Base-by-base conservation (phyloP, 2,329 filamentous ascomycete genomes). In the Pyrenochaeta sp. region DNA sequence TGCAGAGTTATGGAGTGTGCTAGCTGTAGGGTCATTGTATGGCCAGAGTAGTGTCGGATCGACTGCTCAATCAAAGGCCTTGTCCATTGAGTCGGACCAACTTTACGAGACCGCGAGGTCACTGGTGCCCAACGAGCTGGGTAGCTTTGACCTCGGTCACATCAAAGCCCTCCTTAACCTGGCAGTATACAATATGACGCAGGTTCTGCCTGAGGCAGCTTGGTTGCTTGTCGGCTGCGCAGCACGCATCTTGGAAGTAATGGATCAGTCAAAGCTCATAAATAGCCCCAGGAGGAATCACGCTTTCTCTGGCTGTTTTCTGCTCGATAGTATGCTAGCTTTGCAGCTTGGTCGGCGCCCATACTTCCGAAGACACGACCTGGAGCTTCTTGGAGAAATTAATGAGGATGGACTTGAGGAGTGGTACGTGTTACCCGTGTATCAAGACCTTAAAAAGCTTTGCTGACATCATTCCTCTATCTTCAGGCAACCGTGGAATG, bases 371-470 rank as follows among this genome's bases (percentile, higher is more conserved):
- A 67, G 74, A 9, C 76, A 78, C 12, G 81, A 85, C 45, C 69
- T 85, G 21, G 72, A 78, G n/a, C 71, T 74, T 32, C 68, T 81
- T 27, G 81, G 81, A 9, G 72, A 75, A 2, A 76, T 89, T 2
- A 80, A 85, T 21, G 87, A 90, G 69, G 86, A 90, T 61, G 87
- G 87, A 1, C 75, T 88, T 17, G 89, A 91, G 65, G 88, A 91
- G 75, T 91, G 89, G 40, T 42, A 42, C 21, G 40, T 30, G 3
- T 15, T 30, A 7, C 6, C n/a, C n/a, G 21, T 31, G 7, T 42
- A 17, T 17, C 7, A 20, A 20, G 17, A 5, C 4, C 21, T 14
- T 12, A 5, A 11, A 20, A 11, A 39, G 2, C 7, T 39, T 21
- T 18, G 11, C 36, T 39, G n/a, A 39, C 10, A 1, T 17, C 12